These are phyloP conservation scores for Neopestalotiopsis sp. DNA, from an alignment of 2,329 filamentous ascomycete genomes.

Conservation along the genomic window DNA sequence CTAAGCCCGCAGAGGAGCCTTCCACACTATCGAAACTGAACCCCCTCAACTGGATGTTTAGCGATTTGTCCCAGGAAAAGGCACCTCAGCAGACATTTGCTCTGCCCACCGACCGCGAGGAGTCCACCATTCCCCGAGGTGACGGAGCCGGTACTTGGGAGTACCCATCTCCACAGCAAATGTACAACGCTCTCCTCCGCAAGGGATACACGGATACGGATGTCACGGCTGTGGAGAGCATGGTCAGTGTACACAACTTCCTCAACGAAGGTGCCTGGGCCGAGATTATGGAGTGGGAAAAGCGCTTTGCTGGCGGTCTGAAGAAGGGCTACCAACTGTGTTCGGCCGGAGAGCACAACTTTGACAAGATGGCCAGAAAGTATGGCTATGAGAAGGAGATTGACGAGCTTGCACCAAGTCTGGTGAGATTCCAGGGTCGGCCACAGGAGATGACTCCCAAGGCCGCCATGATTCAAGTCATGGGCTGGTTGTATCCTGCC, in stretches of 20 bases:
- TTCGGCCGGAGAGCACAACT: conserved; percentile 73
- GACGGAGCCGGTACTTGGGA: conserved; percentile 86
- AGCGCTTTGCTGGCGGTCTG: conserved; percentile 79
- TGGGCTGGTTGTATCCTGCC: conserved; percentile 80
- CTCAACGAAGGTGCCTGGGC: conserved; percentile 96
- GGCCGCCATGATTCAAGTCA: conserved; percentile 79
- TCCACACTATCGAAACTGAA: conserved; percentile 63
- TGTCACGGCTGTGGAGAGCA: conserved; percentile 89
- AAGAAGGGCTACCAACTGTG: conserved; percentile 76
- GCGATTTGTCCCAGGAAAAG: conserved; percentile 79
- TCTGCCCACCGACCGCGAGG: conserved; percentile 81
- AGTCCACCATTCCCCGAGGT: conserved; percentile 89
- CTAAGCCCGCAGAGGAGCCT: conserved; percentile 37
- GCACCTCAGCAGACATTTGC: conserved; percentile 74
- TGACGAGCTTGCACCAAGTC: conserved; percentile 66
- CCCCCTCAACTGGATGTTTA: conserved; percentile 94
- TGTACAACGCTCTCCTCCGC: conserved; percentile 97
- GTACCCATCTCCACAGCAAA: conserved; percentile 97
- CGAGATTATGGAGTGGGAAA: conserved; percentile 94
- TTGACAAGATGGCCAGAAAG: conserved; percentile 43
- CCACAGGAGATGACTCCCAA: conserved; percentile 92
- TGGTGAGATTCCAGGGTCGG: conserved; percentile 87
- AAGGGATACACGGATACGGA: conserved; percentile 97
- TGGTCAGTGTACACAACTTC: conserved; percentile 98
- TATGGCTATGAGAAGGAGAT: conserved; percentile 58